phyloP scores from a whole-genome alignment of 805 yeast species.

The Candida hispaniensis region DNA sequence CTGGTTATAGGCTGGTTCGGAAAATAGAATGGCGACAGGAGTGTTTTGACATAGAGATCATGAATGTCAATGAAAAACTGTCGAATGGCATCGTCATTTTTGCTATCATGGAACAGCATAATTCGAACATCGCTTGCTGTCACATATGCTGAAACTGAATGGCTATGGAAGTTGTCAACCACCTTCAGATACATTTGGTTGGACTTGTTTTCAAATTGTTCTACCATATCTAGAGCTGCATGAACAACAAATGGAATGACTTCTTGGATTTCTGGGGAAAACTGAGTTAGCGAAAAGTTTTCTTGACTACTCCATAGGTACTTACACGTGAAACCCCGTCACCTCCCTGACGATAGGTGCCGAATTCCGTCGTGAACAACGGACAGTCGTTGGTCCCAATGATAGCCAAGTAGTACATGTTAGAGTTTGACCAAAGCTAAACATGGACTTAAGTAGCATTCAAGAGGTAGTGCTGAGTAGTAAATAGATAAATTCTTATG shows the following conservation, averaged over 20 bases:
- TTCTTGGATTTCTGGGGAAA: constrained; percentile 62
- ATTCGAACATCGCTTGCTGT: constrained; percentile 79
- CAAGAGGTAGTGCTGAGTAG: too few relatives aligned
- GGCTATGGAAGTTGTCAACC: constrained; percentile 79
- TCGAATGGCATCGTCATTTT: constrained; percentile 61
- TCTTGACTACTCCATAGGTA: not conserved
- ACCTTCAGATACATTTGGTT: constrained; percentile 58
- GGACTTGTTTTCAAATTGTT: constrained; percentile 75
- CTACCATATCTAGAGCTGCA: constrained; percentile 82
- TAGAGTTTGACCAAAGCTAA: too few relatives aligned
- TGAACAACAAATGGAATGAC: constrained; percentile 81
- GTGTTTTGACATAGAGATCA: constrained; percentile 76
- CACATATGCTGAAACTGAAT: constrained; percentile 68
- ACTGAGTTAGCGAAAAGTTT: constrained; percentile 31
- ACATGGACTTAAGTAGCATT: too few relatives aligned
- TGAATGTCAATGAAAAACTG: constrained; percentile 78
- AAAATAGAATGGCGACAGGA: constrained; percentile 77
- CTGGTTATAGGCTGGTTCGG: constrained; percentile 65
- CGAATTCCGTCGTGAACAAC: constrained; percentile 76
- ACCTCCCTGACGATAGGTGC: constrained; percentile 56
- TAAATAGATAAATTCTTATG: too few relatives aligned
- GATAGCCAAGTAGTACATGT: constrained; percentile 79
- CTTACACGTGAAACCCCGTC: constrained; percentile 37
- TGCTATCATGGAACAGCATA: constrained; percentile 53
- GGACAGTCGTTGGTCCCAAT: constrained; percentile 83